These are phyloP conservation scores for Chionographis japonica DNA, from an alignment of 106 monocot species.

Conservation along the genomic window DNA sequence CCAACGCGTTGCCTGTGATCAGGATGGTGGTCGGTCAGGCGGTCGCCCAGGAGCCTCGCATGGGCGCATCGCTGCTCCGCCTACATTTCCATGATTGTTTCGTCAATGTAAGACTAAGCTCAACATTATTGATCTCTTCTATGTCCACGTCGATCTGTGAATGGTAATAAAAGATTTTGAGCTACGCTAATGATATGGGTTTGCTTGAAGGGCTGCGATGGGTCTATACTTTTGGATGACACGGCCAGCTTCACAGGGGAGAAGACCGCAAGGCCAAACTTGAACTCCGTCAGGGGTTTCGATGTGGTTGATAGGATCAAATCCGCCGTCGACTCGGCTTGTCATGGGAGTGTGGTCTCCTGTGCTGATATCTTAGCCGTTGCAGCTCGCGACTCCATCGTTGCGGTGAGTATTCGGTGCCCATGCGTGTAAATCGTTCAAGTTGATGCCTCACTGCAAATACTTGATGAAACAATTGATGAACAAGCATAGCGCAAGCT, in stretches of 20 bases:
- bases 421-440: too few species aligned
- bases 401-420: conserved; percentile 9
- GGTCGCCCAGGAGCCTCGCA: conserved; percentile 17
- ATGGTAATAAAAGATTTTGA: not conserved
- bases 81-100: conserved; percentile 68
- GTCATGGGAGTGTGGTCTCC: conserved; percentile 27
- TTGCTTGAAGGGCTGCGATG: conserved; percentile 38
- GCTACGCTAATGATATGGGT: too few species aligned
- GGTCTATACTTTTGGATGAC: conserved; percentile 26
- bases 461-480: too few species aligned
- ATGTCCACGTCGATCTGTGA: not conserved
- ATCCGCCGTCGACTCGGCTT: conserved; percentile 15
- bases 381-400: conserved; percentile 48
- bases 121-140: too few species aligned
- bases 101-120: conserved; percentile 24
- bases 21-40: conserved; percentile 8
- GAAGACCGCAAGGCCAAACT: conserved; percentile 23
- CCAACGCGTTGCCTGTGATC: conserved; percentile 13
- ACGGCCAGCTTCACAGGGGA: conserved; percentile 21
- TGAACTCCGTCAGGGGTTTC: conserved; percentile 47
- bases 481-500: too few species aligned
- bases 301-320: conserved; percentile 52
- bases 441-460: too few species aligned
- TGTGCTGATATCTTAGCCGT: conserved; percentile 62
- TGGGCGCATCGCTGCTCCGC: conserved; percentile 50